Evolutionary conservation across 305 asterid species (phyloP).

Genomic region (Fraxinus nigra): DNA sequence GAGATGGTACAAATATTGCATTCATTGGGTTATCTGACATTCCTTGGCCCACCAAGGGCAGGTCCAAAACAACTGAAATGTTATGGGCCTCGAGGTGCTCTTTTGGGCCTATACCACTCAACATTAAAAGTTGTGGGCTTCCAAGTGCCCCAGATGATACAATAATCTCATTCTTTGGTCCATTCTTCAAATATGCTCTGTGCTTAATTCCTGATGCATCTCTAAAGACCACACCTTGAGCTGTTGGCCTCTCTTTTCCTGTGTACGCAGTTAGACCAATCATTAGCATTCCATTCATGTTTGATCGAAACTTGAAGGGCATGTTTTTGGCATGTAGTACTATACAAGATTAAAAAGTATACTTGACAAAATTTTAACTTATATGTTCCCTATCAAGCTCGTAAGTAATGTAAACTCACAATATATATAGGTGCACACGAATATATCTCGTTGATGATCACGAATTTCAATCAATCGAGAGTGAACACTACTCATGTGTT

Average conservation of each 20-base stretch:
- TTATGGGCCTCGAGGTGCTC: slow-evolving; percentile 58
- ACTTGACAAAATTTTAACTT: neutral
- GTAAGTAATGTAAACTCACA: neutral
- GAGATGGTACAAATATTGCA: slow-evolving; percentile 76
- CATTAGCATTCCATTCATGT: neutral
- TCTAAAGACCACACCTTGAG: slow-evolving; percentile 66
- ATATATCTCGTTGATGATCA: neutral
- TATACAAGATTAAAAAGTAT: neutral
- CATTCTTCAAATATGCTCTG: slow-evolving; percentile 58
- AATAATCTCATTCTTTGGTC: slow-evolving; percentile 61
- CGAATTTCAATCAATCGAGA: neutral
- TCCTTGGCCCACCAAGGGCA: slow-evolving; percentile 75
- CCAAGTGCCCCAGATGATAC: slow-evolving; percentile 83
- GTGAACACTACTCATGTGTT: neutral
- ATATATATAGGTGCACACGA: neutral
- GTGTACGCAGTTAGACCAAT: neutral
- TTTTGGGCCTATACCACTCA: slow-evolving; percentile 78
- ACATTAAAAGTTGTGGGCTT: slow-evolving; percentile 86
- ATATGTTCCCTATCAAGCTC: neutral
- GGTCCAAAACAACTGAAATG: slow-evolving; percentile 50
- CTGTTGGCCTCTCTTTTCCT: slow-evolving; percentile 51
- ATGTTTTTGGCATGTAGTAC: neutral
- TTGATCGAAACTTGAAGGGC: neutral
- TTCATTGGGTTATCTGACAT: slow-evolving; percentile 98
- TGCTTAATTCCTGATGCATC: slow-evolving; percentile 58